A percentile compares a stretch with the other conserved stretches of the same genome.
phyloP scores from a whole-genome alignment of 2,329 filamentous ascomycete species.

The Phoma herbarum region DNA sequence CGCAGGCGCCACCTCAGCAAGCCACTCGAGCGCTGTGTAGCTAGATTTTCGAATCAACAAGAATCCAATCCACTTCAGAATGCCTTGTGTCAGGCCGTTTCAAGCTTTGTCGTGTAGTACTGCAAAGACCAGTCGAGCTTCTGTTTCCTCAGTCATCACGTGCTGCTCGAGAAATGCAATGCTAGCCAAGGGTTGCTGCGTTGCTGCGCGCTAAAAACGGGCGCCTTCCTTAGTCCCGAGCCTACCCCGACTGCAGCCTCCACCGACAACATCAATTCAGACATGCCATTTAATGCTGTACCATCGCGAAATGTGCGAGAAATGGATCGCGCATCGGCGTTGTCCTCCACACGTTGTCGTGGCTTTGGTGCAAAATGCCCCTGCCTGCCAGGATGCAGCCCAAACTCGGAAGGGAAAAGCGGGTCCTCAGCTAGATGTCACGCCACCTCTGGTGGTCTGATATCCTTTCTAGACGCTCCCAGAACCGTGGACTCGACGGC shows the following conservation, averaged over 20 bases:
- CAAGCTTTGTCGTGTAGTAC: background rate
- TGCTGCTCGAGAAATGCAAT: background rate
- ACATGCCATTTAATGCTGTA: slow-evolving; percentile 10
- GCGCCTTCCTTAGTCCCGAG: slow-evolving; percentile 6
- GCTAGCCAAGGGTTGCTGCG: background rate
- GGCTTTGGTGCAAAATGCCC: slow-evolving; percentile 8
- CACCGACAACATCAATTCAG: background rate
- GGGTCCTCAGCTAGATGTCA: slow-evolving; percentile 38
- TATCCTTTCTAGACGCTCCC: slow-evolving; percentile 25
- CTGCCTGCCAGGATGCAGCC: slow-evolving; percentile 14
- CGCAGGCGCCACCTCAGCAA: background rate
- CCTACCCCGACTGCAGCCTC: slow-evolving; percentile 4
- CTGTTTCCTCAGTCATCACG: slow-evolving; percentile 1
- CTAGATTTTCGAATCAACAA: background rate
- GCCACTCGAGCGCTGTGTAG: background rate
- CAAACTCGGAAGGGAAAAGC: slow-evolving; percentile 21
- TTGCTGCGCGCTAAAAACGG: slow-evolving; percentile 7
- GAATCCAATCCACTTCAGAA: background rate
- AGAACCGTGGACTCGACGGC: slow-evolving; percentile 18
- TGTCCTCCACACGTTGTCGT: slow-evolving; percentile 10
- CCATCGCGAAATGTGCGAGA: slow-evolving; percentile 4
- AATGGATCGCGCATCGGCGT: slow-evolving; percentile 7
- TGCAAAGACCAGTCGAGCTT: background rate
- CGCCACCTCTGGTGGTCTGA: slow-evolving; percentile 50
- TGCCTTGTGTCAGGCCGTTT: background rate